These are phyloP conservation scores for Laguncularia racemosa DNA, from an alignment of 345 rosid species.

Conservation along the genomic window DNA sequence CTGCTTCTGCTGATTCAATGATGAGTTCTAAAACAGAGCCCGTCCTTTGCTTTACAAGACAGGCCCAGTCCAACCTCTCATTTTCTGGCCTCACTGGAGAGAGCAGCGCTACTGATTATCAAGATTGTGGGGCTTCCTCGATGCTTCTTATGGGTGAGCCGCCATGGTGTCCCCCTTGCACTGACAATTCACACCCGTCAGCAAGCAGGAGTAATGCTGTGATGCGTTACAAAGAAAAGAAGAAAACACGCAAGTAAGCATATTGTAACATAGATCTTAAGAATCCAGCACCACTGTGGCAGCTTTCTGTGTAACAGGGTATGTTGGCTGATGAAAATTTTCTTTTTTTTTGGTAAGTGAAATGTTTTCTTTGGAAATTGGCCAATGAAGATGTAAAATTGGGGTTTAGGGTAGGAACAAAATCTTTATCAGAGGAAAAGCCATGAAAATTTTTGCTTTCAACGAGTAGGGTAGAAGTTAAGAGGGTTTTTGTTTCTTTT, in stretches of 20 bases:
- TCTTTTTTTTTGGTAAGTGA: background rate
- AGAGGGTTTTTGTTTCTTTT: no score
- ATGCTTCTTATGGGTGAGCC: constrained; percentile 77
- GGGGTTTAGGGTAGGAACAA: no score
- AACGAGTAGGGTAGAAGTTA: no score
- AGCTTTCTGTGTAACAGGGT: background rate
- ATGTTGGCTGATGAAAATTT: background rate
- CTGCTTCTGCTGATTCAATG: constrained; percentile 76
- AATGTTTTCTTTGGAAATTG: no score
- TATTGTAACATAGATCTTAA: background rate
- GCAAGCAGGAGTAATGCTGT: constrained; percentile 71
- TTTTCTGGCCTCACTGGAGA: constrained; percentile 93
- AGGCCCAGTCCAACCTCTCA: constrained; percentile 62
- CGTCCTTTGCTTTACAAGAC: constrained; percentile 49
- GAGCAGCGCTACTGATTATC: constrained; percentile 69
- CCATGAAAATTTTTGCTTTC: no score
- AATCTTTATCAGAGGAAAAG: no score
- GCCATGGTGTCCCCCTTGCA: constrained; percentile 72
- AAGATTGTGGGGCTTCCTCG: constrained; percentile 87
- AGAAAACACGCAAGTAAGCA: constrained; percentile 89
- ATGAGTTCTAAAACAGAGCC: constrained; percentile 93
- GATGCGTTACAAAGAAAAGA: constrained; percentile 93
- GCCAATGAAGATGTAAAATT: no score
- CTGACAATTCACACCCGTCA: constrained; percentile 49
- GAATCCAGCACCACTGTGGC: background rate